Conservation (phyloP, 2,329 filamentous ascomycete species). For the Ilyonectria robusta region DNA sequence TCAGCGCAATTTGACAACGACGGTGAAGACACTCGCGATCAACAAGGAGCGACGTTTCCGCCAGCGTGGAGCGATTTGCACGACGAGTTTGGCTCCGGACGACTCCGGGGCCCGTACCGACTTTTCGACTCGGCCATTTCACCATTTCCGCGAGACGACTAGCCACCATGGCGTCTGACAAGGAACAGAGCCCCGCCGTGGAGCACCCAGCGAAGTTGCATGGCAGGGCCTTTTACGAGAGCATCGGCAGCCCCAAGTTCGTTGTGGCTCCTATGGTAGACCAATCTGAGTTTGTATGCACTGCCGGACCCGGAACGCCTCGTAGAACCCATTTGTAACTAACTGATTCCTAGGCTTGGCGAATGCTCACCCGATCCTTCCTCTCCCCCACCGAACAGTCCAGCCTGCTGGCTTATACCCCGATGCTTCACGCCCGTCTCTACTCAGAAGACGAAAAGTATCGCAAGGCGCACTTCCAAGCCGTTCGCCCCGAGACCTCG, state of each 20-base stretch:
- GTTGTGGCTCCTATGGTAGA: constrained; percentile 98
- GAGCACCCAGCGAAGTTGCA: constrained; percentile 72
- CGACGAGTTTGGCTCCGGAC: constrained; percentile 42
- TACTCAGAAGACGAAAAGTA: constrained; percentile 85
- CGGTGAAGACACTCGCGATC: constrained; percentile 16
- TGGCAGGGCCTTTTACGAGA: constrained; percentile 94
- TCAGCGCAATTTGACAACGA: constrained; percentile 1
- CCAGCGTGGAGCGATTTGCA: constrained; percentile 42
- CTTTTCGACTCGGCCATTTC: constrained; percentile 10
- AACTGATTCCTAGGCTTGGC: constrained; percentile 81
- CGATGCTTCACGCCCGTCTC: constrained; percentile 95
- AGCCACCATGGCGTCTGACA: constrained; percentile 51
- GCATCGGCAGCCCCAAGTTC: constrained; percentile 90
- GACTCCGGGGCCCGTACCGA: constrained; percentile 38
- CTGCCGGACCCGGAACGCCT: background rate
- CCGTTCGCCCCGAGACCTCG: constrained; percentile 58
- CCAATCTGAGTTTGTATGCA: constrained; percentile 92
- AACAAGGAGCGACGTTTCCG: background rate
- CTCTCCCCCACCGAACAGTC: constrained; percentile 76
- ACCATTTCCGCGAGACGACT: constrained; percentile 35
- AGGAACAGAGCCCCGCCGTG: constrained; percentile 37
- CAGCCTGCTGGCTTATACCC: constrained; percentile 87
- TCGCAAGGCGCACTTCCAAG: constrained; percentile 85
- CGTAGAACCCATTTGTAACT: background rate
- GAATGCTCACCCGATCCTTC: constrained; percentile 95